Evolutionary conservation across 768 basidiomycete species (phyloP), one percentile per base, ranked within the genome.

Genomic region (Tubosaeta sp.): DNA sequence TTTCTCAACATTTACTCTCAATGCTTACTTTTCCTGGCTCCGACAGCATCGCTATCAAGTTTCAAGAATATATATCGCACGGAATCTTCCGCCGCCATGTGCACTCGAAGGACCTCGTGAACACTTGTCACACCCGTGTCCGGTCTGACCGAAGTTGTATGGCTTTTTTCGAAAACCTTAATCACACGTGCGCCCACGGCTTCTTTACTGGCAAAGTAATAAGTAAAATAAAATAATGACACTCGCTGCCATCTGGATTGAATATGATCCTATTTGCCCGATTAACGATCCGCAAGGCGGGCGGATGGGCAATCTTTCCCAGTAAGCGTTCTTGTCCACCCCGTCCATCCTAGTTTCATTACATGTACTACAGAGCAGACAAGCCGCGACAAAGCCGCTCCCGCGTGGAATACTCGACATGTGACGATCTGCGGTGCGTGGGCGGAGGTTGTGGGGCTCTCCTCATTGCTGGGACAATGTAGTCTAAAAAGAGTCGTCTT

Each of bases 401-500:
- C 14, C 14, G 9, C 41, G 14, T 42, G 24, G 14, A 24, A 8
- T 10, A 18, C 6, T 2, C 25, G 4, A 42, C 41, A 27, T 27
- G 24, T 42, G 24, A 27, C 14, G 11, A n/a, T 44, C 11, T 49
- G 45, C 43, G 54, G 48, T 32, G 18, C 6, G 16, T 16, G 14
- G 14, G 62, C 46, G 55, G 51, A 46, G 35, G 38, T 47, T 25
- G 18, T 16, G 14, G 25, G 42, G 29, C 32, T 4, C 21, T 16
- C 18, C 40, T 9, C 18, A 40, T 13, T 11, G 22, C 21, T 21
- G 12, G 39, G 39, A 40, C 5, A 24, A 13, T 40, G 4, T 35
- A n/a, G 46, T 46, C 49, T 48, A 53, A 45, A 48, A 44, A 52
- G 11, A 27, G 48, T n/a, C 3, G 8, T 43, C 49, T 53, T 55